Evolutionary conservation across 2,329 filamentous ascomycete species (phyloP).

Genomic region (Monosporascus sp.): DNA sequence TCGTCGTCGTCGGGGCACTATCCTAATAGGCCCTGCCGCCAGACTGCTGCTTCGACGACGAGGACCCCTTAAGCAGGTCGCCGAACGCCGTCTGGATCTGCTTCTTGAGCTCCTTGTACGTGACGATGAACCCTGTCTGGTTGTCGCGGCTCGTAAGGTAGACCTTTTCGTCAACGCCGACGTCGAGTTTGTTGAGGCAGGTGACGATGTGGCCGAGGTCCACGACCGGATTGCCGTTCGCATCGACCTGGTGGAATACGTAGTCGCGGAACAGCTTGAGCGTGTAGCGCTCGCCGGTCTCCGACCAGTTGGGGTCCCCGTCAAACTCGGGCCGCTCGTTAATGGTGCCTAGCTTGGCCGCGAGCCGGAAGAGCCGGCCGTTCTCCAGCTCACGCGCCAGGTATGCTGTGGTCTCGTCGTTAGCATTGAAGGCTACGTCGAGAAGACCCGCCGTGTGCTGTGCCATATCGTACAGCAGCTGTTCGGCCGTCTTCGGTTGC

Average conservation of each 20-base stretch:
- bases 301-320: slow-evolving; percentile 74
- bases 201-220: slow-evolving; percentile 83
- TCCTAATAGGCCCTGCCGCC: background rate
- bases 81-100: slow-evolving; percentile 52
- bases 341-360: slow-evolving; percentile 77
- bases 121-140: slow-evolving; percentile 81
- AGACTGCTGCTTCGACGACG: slow-evolving; percentile 9
- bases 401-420: slow-evolving; percentile 68
- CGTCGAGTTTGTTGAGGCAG: slow-evolving; percentile 88
- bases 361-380: slow-evolving; percentile 72
- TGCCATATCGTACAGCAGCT: slow-evolving; percentile 73
- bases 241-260: slow-evolving; percentile 93
- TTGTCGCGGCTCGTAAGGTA: slow-evolving; percentile 84
- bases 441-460: slow-evolving; percentile 69
- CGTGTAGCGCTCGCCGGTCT: slow-evolving; percentile 87
- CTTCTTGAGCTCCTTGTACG: slow-evolving; percentile 81
- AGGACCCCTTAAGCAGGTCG: slow-evolving; percentile 45
- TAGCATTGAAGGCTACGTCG: slow-evolving; percentile 71
- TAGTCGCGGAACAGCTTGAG: slow-evolving; percentile 95
- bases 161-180: slow-evolving; percentile 80
- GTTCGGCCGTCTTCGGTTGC: slow-evolving; percentile 65
- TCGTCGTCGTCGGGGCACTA: background rate
- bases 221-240: slow-evolving; percentile 73
- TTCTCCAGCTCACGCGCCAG: slow-evolving; percentile 84
- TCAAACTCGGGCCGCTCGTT: slow-evolving; percentile 87